Conservation (phyloP, 257 asterid genomes). For the Paraleonurus japonicus region DNA sequence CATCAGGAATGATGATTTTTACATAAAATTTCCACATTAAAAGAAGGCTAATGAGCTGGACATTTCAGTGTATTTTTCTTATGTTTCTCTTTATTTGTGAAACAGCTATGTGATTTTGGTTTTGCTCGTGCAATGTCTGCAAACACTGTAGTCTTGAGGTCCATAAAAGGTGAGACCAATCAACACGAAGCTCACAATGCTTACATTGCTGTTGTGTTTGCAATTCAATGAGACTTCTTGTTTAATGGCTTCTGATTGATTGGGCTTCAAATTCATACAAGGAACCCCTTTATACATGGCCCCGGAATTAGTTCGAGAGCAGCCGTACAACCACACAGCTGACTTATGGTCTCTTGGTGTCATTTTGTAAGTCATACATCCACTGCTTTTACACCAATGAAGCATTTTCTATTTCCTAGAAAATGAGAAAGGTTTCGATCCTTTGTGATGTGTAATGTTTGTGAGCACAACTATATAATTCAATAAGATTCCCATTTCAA, state of each 20-base stretch:
- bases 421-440: neutral
- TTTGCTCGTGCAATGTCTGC: slow-evolving; percentile 99
- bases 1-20: neutral
- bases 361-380: slow-evolving; percentile 65
- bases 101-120: slow-evolving; percentile 94
- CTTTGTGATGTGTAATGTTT: slow-evolving; percentile 6
- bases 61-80: slow-evolving; percentile 10
- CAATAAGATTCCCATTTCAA: neutral
- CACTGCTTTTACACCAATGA: slow-evolving; percentile 3
- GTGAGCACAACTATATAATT: slow-evolving; percentile 5
- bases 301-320: slow-evolving; percentile 98
- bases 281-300: slow-evolving; percentile 99
- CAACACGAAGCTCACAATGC: neutral
- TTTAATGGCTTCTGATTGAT: slow-evolving; percentile 22
- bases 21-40: neutral
- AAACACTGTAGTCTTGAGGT: slow-evolving; percentile 90
- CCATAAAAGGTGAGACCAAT: slow-evolving; percentile 73
- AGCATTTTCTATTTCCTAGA: neutral
- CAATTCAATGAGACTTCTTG: slow-evolving; percentile 18
- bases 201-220: slow-evolving; percentile 18
- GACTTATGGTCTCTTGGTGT: slow-evolving; percentile 99
- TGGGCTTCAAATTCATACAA: slow-evolving; percentile 31
- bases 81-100: slow-evolving; percentile 25
- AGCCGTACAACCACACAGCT: slow-evolving; percentile 99
- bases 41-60: slow-evolving; percentile 11